Evolutionary conservation across 306 rosid genomes (phyloP), one percentile per base, ranked within the genome.

Genomic region (Lathyrus sativus): DNA sequence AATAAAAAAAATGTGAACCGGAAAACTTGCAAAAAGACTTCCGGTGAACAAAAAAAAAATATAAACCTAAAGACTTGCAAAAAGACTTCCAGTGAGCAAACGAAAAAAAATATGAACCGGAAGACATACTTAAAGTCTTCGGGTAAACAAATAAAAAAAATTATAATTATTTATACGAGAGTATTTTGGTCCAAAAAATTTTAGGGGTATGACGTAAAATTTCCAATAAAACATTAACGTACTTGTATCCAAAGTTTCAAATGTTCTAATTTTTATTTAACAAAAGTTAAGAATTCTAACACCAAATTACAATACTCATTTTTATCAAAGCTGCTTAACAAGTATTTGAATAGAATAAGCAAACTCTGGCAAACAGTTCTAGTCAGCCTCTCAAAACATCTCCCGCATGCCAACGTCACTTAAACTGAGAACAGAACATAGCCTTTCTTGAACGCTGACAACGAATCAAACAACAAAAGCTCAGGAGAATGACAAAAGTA

Each of bases 391-490:
- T 65, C 70, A 26, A 43, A 59, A 50, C 62, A 49, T 41, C 65
- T 78, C 58, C 77, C 41, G 60, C 63, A 54, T 55, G 67, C 45
- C 76, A 71, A 63, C 58, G 37, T 35, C 48, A 58, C 53, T 46
- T 35, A 39, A 14, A 59, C 18, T 38, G 48, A 60, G 13, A 67
- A 74, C 33, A 56, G 14, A 37, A 35, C 38, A 67, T 3, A 75
- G 59, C 45, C 68, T 37, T 19, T 13, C 51, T 45, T 66, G 45
- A 66, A 24, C 38, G 35, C 49, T 45, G 44, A 46, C 11, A 44
- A 67, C 17, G 58, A 15, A 58, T 41, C 53, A 58, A 58, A 75
- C 45, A 14, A 11, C 26, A 58, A 50, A 50, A 60, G 11, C 58
- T 68, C 45, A 39, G 50, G 51, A 55, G 62, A 57, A 44, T 48